phyloP scores from a whole-genome alignment of 805 yeast species.

The Zygoascus flipseniorum region DNA sequence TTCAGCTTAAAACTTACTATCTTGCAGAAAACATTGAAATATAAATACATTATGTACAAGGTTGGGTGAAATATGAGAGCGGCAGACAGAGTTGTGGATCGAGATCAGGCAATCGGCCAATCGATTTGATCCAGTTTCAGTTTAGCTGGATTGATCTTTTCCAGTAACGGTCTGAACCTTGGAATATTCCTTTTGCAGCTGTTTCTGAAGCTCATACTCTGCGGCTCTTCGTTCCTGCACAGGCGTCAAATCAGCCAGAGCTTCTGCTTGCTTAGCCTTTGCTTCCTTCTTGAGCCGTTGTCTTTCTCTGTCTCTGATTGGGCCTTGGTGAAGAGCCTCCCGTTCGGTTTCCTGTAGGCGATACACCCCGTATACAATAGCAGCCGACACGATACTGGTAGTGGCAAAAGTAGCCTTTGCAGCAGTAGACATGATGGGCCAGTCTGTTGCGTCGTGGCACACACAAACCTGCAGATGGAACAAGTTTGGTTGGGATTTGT shows the following conservation, averaged over 20 bases:
- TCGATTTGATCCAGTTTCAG: too few relatives aligned
- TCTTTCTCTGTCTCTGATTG: constrained; percentile 19
- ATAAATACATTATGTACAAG: too few relatives aligned
- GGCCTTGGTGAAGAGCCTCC: constrained; percentile 29
- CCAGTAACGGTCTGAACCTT: constrained; percentile 14
- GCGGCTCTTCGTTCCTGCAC: constrained; percentile 14
- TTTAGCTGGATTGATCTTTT: neutral
- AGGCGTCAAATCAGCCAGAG: constrained; percentile 7
- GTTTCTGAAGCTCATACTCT: constrained; percentile 20
- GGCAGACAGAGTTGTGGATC: too few relatives aligned
- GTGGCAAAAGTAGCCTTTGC: constrained; percentile 65
- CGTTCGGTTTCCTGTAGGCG: constrained; percentile 61
- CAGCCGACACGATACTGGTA: constrained; percentile 46
- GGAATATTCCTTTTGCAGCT: constrained; percentile 15
- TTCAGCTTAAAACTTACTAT: too few relatives aligned
- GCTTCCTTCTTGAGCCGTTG: constrained; percentile 16
- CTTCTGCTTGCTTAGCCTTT: constrained; percentile 11
- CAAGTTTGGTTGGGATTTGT: too few relatives aligned
- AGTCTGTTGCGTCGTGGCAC: neutral
- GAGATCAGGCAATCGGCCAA: too few relatives aligned
- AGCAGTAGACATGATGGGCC: constrained; percentile 58
- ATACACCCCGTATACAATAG: constrained; percentile 61
- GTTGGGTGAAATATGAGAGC: too few relatives aligned
- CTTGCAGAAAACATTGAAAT: too few relatives aligned
- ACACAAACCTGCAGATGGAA: too few relatives aligned